phyloP scores from a whole-genome alignment of 345 rosid genomes.

The Salix exigua region DNA sequence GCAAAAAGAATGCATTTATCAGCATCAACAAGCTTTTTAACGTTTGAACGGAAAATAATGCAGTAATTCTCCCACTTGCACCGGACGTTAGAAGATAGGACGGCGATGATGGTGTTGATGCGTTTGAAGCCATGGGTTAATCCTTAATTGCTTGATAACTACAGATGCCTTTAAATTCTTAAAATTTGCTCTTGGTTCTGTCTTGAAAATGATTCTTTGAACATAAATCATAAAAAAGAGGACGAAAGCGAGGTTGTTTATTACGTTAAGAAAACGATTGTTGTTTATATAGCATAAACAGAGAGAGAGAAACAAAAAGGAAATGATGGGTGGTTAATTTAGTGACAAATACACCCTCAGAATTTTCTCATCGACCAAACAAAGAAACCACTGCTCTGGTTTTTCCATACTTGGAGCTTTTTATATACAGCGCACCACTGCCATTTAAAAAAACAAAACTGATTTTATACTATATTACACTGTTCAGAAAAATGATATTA shows the following conservation, averaged over 20 bases:
- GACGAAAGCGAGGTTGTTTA: background rate
- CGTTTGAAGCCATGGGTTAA: conserved; percentile 26
- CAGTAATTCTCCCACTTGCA: conserved; percentile 73
- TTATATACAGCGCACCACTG: background rate
- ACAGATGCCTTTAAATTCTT: background rate
- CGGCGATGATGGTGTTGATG: conserved; percentile 24
- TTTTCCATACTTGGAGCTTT: background rate
- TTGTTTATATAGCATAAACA: background rate
- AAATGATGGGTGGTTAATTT: background rate
- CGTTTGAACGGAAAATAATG: conserved; percentile 53
- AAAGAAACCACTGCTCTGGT: background rate
- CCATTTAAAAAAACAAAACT: background rate
- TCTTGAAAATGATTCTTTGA: background rate
- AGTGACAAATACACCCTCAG: background rate
- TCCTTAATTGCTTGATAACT: background rate
- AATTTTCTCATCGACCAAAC: background rate
- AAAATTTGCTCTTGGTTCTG: background rate
- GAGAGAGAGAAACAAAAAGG: background rate
- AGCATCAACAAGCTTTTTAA: conserved; percentile 39
- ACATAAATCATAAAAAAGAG: background rate
- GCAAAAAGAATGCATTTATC: conserved; percentile 42
- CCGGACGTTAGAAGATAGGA: conserved; percentile 71
- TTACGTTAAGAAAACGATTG: background rate
- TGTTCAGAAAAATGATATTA: too few species aligned
- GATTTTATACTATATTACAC: too few species aligned